Percentiles rank a stretch among this genome's conserved stretches.
phyloP scores from a whole-genome alignment of 495 filamentous ascomycete species.

The Tuber microsphaerosporum region DNA sequence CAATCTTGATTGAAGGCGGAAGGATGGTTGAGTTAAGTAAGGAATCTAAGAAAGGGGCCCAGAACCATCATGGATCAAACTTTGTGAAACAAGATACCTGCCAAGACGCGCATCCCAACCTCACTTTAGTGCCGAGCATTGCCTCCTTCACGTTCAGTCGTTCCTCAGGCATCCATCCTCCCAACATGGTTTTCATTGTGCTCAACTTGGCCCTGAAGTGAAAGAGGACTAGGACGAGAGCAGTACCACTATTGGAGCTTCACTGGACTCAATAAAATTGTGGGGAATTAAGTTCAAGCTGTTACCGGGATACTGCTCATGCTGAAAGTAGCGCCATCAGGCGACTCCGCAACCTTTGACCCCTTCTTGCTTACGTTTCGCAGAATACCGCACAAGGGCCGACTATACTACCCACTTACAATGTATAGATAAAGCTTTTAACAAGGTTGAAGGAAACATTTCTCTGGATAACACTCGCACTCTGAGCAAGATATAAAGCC shows the following conservation, averaged over 20 bases:
- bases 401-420: not conserved
- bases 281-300: not conserved
- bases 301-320: not conserved
- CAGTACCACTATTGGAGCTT: not conserved
- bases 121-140: not conserved
- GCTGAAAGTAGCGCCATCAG: not conserved
- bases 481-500: not conserved
- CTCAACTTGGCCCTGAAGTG: not conserved
- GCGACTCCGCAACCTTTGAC: not conserved
- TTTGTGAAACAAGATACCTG: not conserved
- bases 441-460: not conserved
- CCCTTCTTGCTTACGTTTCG: not conserved
- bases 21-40: not conserved
- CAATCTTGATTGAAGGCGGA: not conserved
- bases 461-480: not conserved
- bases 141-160: no score
- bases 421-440: not conserved
- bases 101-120: not conserved
- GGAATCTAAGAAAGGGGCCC: not conserved
- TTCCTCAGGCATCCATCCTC: not conserved
- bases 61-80: not conserved
- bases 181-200: not conserved
- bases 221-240: not conserved
- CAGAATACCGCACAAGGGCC: not conserved
- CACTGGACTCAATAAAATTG: not conserved